Conservation (phyloP, 192 early-diverging fungal genomes). For the Funneliformis geosporum region DNA sequence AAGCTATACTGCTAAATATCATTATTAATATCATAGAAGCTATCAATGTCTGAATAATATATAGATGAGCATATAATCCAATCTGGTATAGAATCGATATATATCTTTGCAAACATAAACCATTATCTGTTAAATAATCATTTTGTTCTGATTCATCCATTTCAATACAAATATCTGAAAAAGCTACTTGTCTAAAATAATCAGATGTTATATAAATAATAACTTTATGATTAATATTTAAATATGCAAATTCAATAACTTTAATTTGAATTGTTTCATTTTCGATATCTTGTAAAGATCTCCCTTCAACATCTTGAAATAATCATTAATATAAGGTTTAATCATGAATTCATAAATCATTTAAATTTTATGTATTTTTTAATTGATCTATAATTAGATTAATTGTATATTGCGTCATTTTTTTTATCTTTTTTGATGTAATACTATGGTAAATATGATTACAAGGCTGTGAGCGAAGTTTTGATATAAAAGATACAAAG, state of each 20-base stretch:
- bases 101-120: neutral
- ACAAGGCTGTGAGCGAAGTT: neutral
- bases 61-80: too few species aligned
- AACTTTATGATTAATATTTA: neutral
- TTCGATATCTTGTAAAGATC: neutral
- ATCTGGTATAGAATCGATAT: too few species aligned
- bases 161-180: neutral
- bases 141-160: neutral
- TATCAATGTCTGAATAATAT: too few species aligned
- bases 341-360: neutral
- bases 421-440: neutral
- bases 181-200: neutral
- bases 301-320: neutral
- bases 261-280: neutral
- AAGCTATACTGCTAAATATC: too few species aligned
- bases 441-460: neutral
- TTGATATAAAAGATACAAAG: neutral
- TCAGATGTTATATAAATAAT: neutral
- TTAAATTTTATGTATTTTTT: neutral
- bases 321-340: neutral
- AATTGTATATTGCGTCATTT: neutral
- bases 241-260: neutral
- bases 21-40: too few species aligned
- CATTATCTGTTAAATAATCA: constrained; percentile 4
- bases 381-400: neutral